A percentile compares a stretch with the other conserved stretches of the same genome.
phyloP scores from a whole-genome alignment of 257 asterid genomes.

The Primulina huaijiensis region DNA sequence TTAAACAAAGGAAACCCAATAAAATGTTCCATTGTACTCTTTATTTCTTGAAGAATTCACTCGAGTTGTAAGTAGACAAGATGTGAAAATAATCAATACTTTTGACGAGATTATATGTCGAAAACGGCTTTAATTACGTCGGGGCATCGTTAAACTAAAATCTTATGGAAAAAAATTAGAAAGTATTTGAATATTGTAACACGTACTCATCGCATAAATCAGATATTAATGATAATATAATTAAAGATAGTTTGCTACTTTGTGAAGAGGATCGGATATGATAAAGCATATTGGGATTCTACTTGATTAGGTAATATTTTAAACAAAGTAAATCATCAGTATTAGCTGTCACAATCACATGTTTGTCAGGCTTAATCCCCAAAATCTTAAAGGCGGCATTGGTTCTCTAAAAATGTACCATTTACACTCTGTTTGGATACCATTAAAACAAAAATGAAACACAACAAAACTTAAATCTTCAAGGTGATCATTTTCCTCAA shows the following conservation, averaged over 20 bases:
- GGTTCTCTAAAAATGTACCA: too few relatives aligned
- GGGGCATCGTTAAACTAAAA: background rate
- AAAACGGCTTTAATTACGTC: background rate
- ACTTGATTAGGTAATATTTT: background rate
- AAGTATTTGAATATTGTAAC: background rate
- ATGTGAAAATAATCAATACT: background rate
- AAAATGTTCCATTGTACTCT: background rate
- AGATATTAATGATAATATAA: background rate
- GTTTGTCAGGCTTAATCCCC: constrained; percentile 20
- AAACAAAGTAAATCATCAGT: background rate
- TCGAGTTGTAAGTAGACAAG: background rate
- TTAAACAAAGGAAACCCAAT: constrained; percentile 15
- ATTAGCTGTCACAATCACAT: constrained; percentile 35
- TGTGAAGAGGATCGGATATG: background rate
- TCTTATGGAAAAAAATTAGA: background rate
- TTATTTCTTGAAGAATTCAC: background rate
- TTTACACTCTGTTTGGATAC: background rate
- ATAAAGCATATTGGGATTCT: background rate
- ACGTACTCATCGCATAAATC: background rate
- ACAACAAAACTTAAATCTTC: background rate
- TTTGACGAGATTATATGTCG: background rate
- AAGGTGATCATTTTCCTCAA: background rate
- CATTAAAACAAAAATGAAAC: background rate
- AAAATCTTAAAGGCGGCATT: background rate
- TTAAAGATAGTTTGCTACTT: background rate